Evolutionary conservation across 768 basidiomycete species (phyloP), one percentile per base, ranked within the genome.

Genomic region (Tulasnella sp.): DNA sequence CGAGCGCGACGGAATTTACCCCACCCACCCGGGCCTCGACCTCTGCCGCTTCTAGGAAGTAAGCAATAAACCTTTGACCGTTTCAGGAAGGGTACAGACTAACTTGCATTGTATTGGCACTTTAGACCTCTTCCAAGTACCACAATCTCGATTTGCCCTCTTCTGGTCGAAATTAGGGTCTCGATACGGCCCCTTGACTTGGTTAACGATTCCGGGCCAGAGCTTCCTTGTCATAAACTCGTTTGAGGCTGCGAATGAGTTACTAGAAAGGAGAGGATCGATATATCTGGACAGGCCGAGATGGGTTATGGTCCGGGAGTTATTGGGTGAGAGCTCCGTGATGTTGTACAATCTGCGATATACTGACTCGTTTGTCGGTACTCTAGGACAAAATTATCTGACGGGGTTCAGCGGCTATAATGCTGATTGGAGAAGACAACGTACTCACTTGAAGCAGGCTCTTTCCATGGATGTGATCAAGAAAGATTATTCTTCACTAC

Each of bases 271-370:
- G 74, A 61, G 72, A 40, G 76, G 78, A 20, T 48, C 29, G 13
- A 75, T 75, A 5, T 81, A 79, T 70, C 61, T 67, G 23, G 81
- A 79, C 32, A 79, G 80, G 20, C 80, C 80, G 42, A 37, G 70
- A 23, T 42, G n/a, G 26, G n/a, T 40, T 26, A 67, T 67, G 61
- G 2, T 67, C 9, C 32, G 32, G 13, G 61, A 67, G 61, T 9
- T 67, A 26, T 4, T 67, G 15, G 61, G 61, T 67, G 7, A 67
- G 61, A 10, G 3, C 16, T 35, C 15, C 26, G 26, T 5, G 15
- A 18, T 26, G 10, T 35, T 67, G 44, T 44, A 10, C 11, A 35
- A 4, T 5, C 29, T 5, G 16, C 4, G 2, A 6, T 29, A 51
- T 23, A 23, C 23, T 51, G 11, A 51, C 23, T 0, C 51, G 6